Evolutionary conservation across 345 rosid genomes (phyloP).

Genomic region (Eucalyptus virginea): DNA sequence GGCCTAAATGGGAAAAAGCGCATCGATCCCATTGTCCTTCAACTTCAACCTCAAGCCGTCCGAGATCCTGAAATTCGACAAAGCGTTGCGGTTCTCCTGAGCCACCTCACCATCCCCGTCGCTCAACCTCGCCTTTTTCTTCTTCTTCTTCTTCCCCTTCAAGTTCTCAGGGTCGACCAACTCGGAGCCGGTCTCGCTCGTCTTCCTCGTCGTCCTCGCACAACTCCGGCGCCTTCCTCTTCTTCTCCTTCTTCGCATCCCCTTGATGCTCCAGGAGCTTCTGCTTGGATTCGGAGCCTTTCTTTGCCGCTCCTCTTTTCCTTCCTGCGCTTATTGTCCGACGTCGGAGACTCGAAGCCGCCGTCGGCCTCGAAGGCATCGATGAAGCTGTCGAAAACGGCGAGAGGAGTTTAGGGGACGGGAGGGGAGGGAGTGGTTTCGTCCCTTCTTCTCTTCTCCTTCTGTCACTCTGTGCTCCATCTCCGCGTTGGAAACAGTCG

Average conservation of each 20-base stretch:
- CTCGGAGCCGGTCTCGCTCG: constrained; percentile 70
- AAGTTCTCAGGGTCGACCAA: constrained; percentile 29
- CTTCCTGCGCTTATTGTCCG: neutral
- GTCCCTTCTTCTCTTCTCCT: constrained; percentile 1
- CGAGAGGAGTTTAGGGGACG: neutral
- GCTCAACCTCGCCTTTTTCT: constrained; percentile 28
- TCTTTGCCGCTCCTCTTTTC: constrained; percentile 30
- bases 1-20: constrained; percentile 87
- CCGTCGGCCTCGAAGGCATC: constrained; percentile 42
- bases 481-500: too few species aligned
- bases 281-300: constrained; percentile 1
- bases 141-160: constrained; percentile 11
- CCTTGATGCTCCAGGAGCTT: neutral
- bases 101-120: constrained; percentile 28
- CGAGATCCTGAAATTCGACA: constrained; percentile 65
- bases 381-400: neutral
- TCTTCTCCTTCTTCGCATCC: constrained; percentile 26
- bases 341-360: constrained; percentile 1
- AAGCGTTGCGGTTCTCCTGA: constrained; percentile 36
- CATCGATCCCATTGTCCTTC: constrained; percentile 68
- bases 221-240: constrained; percentile 48
- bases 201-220: constrained; percentile 21
- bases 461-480: too few species aligned
- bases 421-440: neutral
- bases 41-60: constrained; percentile 46